Base-by-base conservation (phyloP, 768 basidiomycete species). In the Leucocoprinus leucothites region DNA sequence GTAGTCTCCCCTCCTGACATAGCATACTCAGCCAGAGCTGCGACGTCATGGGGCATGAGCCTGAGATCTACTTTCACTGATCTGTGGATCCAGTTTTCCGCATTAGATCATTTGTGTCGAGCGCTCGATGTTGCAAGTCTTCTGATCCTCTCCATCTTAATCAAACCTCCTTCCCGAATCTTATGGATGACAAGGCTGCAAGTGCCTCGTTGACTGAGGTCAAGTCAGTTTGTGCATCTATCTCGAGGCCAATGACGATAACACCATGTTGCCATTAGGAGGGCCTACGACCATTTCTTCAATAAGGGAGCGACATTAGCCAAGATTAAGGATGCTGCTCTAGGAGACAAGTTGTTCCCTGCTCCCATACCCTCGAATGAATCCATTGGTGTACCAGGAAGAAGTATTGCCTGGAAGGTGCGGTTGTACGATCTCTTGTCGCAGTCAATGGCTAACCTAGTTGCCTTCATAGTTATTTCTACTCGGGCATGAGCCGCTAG, bases 341-440 rank as follows among this genome's bases (percentile, higher is more conserved):
- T 88, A 14, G 76, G 79, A 56, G 85, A 85, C 63, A 79, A 81
- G 14, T 67, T 92, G 16, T 80, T 86, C 59, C 65, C 68, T 48
- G 63, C 71, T 22, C 65, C 71, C 3, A 70, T 76, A 52, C 70
- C 68, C 52, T 64, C 70, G 2, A 65, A 49, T 36, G 60, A 56
- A 3, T 49, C 31, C 22, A 49, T 75, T 31, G 82, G 79, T 46
- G 73, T 88, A 7, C 69, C 81, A 54, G 91, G 91, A n/a, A 76
- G 91, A 63, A 91, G 91, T 68, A 69, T 94, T 54, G 84, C 83
- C 49, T 94, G 91, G 91, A 94, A 93, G 86, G 91, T 87, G 41
- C 31, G 34, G 45, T 18, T 7, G 18, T 43, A 16, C 59, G 31
- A 11, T 31, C 6, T 58, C 65, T 63, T 56, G 36, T 59, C 48